These are phyloP conservation scores for Blakeslea trispora DNA, from an alignment of 371 early-diverging fungal species.

Conservation along the genomic window DNA sequence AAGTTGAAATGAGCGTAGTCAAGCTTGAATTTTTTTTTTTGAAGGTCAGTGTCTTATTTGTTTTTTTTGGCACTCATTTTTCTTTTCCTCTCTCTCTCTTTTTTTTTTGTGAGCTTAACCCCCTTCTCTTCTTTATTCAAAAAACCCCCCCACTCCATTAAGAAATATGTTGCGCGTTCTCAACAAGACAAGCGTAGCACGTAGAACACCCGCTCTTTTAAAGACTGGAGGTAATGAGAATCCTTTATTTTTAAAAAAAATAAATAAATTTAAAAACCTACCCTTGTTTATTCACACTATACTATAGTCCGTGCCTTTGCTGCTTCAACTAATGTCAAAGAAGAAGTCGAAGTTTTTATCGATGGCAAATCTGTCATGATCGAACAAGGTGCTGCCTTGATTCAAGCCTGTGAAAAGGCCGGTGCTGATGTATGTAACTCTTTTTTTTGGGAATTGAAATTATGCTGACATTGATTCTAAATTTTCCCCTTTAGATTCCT, in stretches of 20 bases:
- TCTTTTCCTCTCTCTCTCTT: conserved; percentile 9
- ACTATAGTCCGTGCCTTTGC: conserved; percentile 56
- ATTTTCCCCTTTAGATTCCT: conserved; percentile 69
- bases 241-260: too few species aligned
- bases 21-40: neutral
- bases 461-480: neutral
- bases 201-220: conserved; percentile 47
- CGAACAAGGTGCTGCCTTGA: conserved; percentile 92
- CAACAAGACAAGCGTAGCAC: conserved; percentile 49
- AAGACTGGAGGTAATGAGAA: conserved; percentile 48
- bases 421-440: conserved; percentile 65
- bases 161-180: conserved; percentile 54
- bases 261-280: neutral
- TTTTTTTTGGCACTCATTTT: conserved; percentile 3
- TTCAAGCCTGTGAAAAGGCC: conserved; percentile 96
- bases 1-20: neutral
- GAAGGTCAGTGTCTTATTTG: neutral
- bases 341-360: conserved; percentile 85
- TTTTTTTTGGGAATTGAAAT: neutral
- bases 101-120: conserved; percentile 8
- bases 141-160: conserved; percentile 36
- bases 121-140: conserved; percentile 4
- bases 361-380: conserved; percentile 91
- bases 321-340: conserved; percentile 52
- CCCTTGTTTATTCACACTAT: conserved; percentile 9